Base-by-base conservation (phyloP, 2,329 filamentous ascomycete genomes). In the Elsinoe perseae region DNA sequence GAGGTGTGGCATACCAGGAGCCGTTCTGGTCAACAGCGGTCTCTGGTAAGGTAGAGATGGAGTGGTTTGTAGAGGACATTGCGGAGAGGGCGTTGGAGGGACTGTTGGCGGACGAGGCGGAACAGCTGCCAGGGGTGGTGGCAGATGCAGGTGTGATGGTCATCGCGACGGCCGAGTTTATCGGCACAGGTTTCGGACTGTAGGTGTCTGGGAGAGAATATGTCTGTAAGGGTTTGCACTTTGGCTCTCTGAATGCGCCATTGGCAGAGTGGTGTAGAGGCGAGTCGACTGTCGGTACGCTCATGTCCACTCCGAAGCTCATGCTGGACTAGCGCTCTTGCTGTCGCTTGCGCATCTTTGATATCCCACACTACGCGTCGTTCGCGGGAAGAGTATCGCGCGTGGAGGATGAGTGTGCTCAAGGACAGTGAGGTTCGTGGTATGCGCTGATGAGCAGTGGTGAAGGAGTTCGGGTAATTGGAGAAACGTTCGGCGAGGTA, bases 41-140 rank as follows among this genome's bases (percentile, higher is more conserved):
- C 62, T 89, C 85, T 4, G 86, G 85, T 0, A 86, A 87, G 2
- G 78, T 77, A 64, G 86, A 82, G 57, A 85, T 71, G 8, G 84
- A 87, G 66, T 80, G 82, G 69, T 78, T 81, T 55, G 77, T 80
- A 57, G 79, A 81, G 61, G 80, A 63, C 58, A 59, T 53, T 10
- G 48, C 48, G 30, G 67, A 68, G 44, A 70, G 66, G 10, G 66
- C 66, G 23, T 69, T 68, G 23, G 68, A 64, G 16, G 72, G 73
- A 59, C 71, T 75, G 64, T 64, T 68, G 50, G 72, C 66, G 42
- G 58, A 59, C 23, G 64, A 64, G 28, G 71, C 68, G 56, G 66
- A 64, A 42, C 69, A 64, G 25, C 69, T 72, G 61, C 57, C 68
- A 25, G 53, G 40, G 1, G 38, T 56, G 60, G 70, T 58, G 50